phyloP scores from a whole-genome alignment of 1,284 basidiomycete genomes.

The Ustilago nuda region DNA sequence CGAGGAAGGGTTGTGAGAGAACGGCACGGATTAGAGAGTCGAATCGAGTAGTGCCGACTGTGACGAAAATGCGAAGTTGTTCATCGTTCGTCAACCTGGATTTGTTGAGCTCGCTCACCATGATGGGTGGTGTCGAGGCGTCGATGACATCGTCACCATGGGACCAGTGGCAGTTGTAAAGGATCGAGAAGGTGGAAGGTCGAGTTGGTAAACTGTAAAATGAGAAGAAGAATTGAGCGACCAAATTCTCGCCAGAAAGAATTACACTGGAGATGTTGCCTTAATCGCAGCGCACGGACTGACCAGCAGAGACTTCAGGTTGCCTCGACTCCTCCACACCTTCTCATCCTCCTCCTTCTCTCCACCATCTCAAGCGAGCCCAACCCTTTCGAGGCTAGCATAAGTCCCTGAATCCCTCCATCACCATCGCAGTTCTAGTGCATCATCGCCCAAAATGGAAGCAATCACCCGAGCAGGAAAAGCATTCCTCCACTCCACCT shows the following conservation, averaged over 20 bases:
- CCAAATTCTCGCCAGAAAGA: neutral
- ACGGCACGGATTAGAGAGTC: conserved; percentile 54
- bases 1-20: conserved; percentile 36
- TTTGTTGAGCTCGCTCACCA: conserved; percentile 5
- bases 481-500: conserved; percentile 36
- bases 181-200: neutral
- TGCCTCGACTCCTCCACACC: neutral
- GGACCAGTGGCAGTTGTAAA: neutral
- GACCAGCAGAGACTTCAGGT: neutral
- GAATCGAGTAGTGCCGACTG: conserved; percentile 61
- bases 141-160: neutral
- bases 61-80: conserved; percentile 48
- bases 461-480: conserved; percentile 31
- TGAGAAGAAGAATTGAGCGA: conserved; percentile 3
- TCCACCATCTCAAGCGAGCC: neutral
- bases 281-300: neutral
- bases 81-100: neutral
- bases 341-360: neutral
- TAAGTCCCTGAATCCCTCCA: neutral
- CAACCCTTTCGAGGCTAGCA: neutral
- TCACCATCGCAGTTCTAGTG: neutral
- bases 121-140: neutral
- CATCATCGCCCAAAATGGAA: conserved; percentile 28
- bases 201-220: neutral
- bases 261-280: too few species aligned